Percentiles rank a stretch among this genome's conserved stretches.
phyloP scores from a whole-genome alignment of 305 asterid genomes.

The Petunia hybrid region DNA sequence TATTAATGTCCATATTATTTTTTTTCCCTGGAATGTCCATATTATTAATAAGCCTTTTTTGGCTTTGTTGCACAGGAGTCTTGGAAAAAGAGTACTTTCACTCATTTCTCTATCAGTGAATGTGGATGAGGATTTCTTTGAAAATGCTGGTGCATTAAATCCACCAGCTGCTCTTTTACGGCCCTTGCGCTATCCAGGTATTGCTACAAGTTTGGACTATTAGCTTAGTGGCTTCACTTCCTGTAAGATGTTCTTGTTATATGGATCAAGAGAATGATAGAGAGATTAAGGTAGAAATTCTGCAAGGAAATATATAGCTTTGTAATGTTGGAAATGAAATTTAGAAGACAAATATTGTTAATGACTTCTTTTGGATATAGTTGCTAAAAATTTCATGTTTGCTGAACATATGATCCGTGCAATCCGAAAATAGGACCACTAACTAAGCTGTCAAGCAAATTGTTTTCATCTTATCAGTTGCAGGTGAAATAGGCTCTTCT shows the following conservation, averaged over 20 bases:
- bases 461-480: slow-evolving; percentile 11
- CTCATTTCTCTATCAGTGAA: slow-evolving; percentile 57
- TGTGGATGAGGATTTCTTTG: slow-evolving; percentile 60
- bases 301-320: too few species aligned
- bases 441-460: neutral
- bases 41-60: neutral
- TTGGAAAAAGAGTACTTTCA: slow-evolving; percentile 50
- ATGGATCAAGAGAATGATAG: neutral
- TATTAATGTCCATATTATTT: too few species aligned
- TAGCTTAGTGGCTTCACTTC: neutral
- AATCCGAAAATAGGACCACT: neutral
- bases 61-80: slow-evolving; percentile 40
- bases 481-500: slow-evolving; percentile 47
- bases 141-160: slow-evolving; percentile 55
- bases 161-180: slow-evolving; percentile 54
- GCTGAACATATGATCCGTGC: neutral
- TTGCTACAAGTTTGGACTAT: neutral
- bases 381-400: neutral
- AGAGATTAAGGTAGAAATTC: too few species aligned
- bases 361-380: neutral
- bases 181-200: slow-evolving; percentile 65
- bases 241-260: neutral
- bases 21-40: too few species aligned
- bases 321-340: too few species aligned
- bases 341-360: too few species aligned